A percentile compares a stretch with the other conserved stretches of the same genome.
These are phyloP conservation scores for Solanum pennellii DNA, from an alignment of 257 asterid species.

Conservation along the genomic window DNA sequence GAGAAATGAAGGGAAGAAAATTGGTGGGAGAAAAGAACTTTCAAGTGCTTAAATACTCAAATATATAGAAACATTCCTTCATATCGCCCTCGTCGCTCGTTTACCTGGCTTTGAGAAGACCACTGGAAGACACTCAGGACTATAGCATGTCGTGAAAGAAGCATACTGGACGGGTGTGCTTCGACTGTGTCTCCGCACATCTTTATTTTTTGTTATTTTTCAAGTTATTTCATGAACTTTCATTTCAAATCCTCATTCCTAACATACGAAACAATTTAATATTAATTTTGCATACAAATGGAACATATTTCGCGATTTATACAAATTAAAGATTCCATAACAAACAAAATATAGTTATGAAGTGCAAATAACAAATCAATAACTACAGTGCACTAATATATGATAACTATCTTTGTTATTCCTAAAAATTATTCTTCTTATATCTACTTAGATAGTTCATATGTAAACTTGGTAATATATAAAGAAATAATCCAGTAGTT, in stretches of 20 bases:
- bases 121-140: not conserved
- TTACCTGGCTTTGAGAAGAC: not conserved
- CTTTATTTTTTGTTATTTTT: too few relatives aligned
- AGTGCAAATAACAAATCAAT: too few relatives aligned
- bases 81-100: accelerated
- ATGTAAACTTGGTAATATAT: not conserved
- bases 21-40: too few relatives aligned
- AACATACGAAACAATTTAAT: not conserved
- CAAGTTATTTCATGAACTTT: too few relatives aligned
- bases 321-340: not conserved
- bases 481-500: not conserved
- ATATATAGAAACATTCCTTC: not conserved
- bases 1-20: not conserved
- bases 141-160: not conserved
- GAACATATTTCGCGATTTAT: too few relatives aligned
- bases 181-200: not conserved
- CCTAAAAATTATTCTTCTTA: too few relatives aligned
- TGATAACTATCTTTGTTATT: too few relatives aligned
- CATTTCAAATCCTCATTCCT: not conserved
- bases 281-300: not conserved
- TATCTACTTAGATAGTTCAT: not conserved
- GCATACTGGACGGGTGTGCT: too few relatives aligned
- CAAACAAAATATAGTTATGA: too few relatives aligned
- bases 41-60: too few relatives aligned
- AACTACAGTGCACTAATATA: too few relatives aligned